phyloP scores from a whole-genome alignment of 2,329 filamentous ascomycete genomes.

The Cytospora paraplurivora region DNA sequence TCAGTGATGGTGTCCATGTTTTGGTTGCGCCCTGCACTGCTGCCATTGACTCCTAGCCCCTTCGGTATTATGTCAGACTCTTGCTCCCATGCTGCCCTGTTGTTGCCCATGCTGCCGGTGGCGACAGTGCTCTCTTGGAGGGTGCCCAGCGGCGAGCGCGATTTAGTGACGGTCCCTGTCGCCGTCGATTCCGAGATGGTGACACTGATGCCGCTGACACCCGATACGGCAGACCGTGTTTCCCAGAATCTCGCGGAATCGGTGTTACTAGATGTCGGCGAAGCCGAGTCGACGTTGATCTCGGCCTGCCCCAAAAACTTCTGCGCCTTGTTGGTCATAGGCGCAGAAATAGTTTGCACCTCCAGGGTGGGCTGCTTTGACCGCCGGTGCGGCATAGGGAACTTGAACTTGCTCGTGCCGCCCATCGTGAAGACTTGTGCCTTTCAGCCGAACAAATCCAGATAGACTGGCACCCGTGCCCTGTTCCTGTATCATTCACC shows the following conservation, averaged over 20 bases:
- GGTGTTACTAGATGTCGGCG: constrained; percentile 31
- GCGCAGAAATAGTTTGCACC: constrained; percentile 37
- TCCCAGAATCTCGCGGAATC: constrained; percentile 45
- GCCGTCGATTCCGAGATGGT: constrained; percentile 46
- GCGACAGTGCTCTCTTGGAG: constrained; percentile 33
- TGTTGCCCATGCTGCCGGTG: constrained; percentile 28
- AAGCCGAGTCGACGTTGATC: constrained; percentile 43
- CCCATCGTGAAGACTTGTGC: constrained; percentile 19
- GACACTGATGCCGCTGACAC: constrained; percentile 51
- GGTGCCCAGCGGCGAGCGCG: constrained; percentile 14
- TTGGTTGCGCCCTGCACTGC: constrained; percentile 32
- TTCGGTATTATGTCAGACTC: constrained; percentile 51
- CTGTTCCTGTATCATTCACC: background rate
- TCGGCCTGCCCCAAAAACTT: constrained; percentile 52
- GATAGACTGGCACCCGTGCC: background rate
- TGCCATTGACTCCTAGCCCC: constrained; percentile 31
- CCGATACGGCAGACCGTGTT: constrained; percentile 42
- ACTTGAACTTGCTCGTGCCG: constrained; percentile 47
- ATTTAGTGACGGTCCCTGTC: constrained; percentile 33
- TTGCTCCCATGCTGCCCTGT: constrained; percentile 44
- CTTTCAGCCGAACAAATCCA: background rate
- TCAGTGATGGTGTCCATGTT: constrained; percentile 41
- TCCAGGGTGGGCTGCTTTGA: constrained; percentile 42
- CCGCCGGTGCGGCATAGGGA: constrained; percentile 51
- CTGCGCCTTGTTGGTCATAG: constrained; percentile 52